These are phyloP conservation scores for Schizopora paradoxa DNA, from an alignment of 1,284 basidiomycete species.

Conservation along the genomic window DNA sequence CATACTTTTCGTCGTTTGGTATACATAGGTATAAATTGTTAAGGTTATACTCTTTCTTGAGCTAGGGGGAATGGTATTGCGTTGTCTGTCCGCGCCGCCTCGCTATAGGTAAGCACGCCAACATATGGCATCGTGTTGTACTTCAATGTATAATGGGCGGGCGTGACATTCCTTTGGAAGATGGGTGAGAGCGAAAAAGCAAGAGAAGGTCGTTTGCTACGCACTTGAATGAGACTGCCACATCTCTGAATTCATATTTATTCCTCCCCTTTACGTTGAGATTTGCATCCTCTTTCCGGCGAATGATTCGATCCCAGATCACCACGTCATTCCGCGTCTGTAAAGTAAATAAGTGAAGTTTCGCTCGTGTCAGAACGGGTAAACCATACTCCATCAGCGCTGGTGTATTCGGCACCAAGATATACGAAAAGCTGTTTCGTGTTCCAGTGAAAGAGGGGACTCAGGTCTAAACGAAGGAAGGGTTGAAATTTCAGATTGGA, in stretches of 20 bases:
- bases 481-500: neutral
- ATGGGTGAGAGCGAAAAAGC: neutral
- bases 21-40: too few relatives aligned
- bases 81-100: constrained; percentile 56
- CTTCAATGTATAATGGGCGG: constrained; percentile 71
- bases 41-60: constrained; percentile 32
- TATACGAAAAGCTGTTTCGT: constrained; percentile 91
- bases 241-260: constrained; percentile 81
- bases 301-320: constrained; percentile 88
- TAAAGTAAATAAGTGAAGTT: constrained; percentile 14
- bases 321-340: constrained; percentile 81
- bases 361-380: constrained; percentile 10
- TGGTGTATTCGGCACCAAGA: constrained; percentile 74
- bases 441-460: constrained; percentile 87
- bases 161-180: constrained; percentile 48
- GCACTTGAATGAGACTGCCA: constrained; percentile 74
- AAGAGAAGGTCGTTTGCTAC: constrained; percentile 28
- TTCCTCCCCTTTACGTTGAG: constrained; percentile 65
- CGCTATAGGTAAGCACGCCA: constrained; percentile 72
- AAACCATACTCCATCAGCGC: constrained; percentile 58
- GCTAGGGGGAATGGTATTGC: constrained; percentile 47
- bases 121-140: constrained; percentile 92
- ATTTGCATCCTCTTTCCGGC: constrained; percentile 68
- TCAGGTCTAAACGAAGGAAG: constrained; percentile 50
- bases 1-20: too few relatives aligned